These are phyloP conservation scores for Yamadazyma siamensis DNA, from an alignment of 1,139 yeast species.

Conservation along the genomic window DNA sequence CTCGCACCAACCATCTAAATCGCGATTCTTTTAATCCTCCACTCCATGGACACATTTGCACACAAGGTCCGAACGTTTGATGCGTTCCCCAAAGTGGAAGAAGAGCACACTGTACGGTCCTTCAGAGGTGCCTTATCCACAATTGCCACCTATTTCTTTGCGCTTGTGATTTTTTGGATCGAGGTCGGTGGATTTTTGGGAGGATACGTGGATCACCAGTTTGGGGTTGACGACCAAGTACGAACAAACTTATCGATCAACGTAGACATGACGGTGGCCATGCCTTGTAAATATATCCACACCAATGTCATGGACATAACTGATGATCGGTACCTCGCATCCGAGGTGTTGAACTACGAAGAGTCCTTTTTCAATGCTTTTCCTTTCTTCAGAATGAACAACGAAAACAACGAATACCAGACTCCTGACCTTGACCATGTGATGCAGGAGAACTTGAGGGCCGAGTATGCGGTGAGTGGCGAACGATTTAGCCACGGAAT, in stretches of 20 bases:
- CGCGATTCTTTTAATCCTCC: too few relatives aligned
- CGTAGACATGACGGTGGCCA: constrained; percentile 74
- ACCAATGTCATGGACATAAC: constrained; percentile 79
- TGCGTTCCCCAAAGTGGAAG: constrained; percentile 86
- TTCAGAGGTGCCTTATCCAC: constrained; percentile 79
- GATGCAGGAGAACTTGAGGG: constrained; percentile 60
- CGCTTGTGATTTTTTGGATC: constrained; percentile 74
- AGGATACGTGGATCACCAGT: constrained; percentile 77
- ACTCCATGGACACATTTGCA: constrained; percentile 35
- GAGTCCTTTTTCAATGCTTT: constrained; percentile 61
- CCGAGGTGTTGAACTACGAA: constrained; percentile 66
- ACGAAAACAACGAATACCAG: constrained; percentile 44
- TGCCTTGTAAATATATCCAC: constrained; percentile 77
- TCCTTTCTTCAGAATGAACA: constrained; percentile 35
- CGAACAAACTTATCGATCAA: constrained; percentile 65
- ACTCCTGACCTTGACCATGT: constrained; percentile 68
- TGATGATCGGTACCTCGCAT: constrained; percentile 73
- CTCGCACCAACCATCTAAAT: too few relatives aligned
- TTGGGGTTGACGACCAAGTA: constrained; percentile 65
- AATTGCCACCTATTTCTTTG: constrained; percentile 54
- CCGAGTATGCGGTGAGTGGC: constrained; percentile 53
- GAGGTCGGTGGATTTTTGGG: constrained; percentile 84
- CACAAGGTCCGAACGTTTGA: constrained; percentile 63
- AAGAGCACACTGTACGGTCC: constrained; percentile 72
- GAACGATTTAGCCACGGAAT: constrained; percentile 41